Base-by-base conservation (phyloP, 805 yeast genomes). In the Lachancea quebecensis region DNA sequence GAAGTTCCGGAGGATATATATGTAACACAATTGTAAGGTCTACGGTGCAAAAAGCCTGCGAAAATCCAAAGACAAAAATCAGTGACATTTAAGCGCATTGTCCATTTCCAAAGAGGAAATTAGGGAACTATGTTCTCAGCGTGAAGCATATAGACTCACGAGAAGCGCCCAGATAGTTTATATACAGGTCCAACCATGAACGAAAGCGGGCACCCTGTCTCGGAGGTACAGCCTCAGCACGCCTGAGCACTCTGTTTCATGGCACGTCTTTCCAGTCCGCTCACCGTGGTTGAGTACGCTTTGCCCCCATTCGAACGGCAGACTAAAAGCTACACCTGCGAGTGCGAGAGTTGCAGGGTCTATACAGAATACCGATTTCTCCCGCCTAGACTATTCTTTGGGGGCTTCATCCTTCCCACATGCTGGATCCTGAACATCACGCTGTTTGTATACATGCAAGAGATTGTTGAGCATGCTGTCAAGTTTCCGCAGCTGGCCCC, bases 361-460 rank as follows among this genome's bases (percentile, higher is more conserved):
- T 34, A 10, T 6, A 41, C 53, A 18, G 34, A 38, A 10, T 33
- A 40, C 15, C 42, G 39, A 16, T 30, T 33, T 7, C 37, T 38
- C 27, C 5, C 55, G 14, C 44, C 50, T 3, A 45, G 50, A 16
- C 35, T 52, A 10, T 60, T 57, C 39, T 34, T 53, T 15, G 25
- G 50, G 4, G 67, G 67, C 1, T 43, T 58, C 14, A 10, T 60
- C 10, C 17, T 56, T 2, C 65, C 66, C 10, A 4, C 56, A 2
- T 36, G 53, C 15, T 57, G 60, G 60, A 2, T 59, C 6, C 35
- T 35, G 12, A 47, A 53, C 39, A 35, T 61, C 2, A 27, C 36
- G 3, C 10, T 55, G 6, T 59, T 50, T 38, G 2, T 54, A 1
- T 54, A 56, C 50, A 42, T 49, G 6, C 58, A 55, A 40, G 46